Base-by-base conservation (phyloP, 2,329 filamentous ascomycete genomes). In the Ophidiomyces ophidiicola region DNA sequence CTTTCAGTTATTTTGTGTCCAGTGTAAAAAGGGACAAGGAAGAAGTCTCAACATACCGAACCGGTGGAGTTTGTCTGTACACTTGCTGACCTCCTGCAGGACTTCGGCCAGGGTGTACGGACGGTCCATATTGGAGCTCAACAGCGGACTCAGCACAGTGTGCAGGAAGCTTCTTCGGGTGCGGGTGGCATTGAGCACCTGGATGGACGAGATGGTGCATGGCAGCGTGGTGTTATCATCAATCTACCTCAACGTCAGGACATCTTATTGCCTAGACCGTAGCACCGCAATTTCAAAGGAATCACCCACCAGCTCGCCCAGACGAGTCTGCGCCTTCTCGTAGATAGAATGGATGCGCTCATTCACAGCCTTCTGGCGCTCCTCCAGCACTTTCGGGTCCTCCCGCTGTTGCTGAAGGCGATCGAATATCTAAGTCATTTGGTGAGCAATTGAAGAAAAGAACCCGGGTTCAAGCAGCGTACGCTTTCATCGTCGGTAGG, bases 91-190 rank as follows among this genome's bases (percentile, higher is more conserved):
- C 54, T 82, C 80, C 38, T 70, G 67, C 41, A 94, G 66, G 36
- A 85, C 81, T 52, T 92, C 84, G 36, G 78, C 74, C 11, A 98
- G 70, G 0, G 85, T 94, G 37, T 84, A 88, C 26, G 73, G 72
- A 14, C 67, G 67, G 52, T 77, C 72, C 48, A 72, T 68, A 50
- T 80, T 77, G 37, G 72, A 74, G 52, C 74, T 76, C 36, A 96
- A 67, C 6, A 94, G 62, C 5, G 88, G 86, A 41, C 77, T 66
- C 60, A 96, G 78, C 43, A 94, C 69, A 24, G 78, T 76, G 57
- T 92, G 74, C 39, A 98, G 76, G 60, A 98, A 94, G 46, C 72
- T 70, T 51, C 74, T 74, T 47, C 90, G 76, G n/a, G 88, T 94
- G 56, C 90, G 78, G 44, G 73, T 72, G 31, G 84, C 85, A 55